A percentile compares a stretch with the other conserved stretches of the same genome.
Conservation (phyloP, 176 grass and related monocot species). For the barley (Hordeum vulgare) region DNA sequence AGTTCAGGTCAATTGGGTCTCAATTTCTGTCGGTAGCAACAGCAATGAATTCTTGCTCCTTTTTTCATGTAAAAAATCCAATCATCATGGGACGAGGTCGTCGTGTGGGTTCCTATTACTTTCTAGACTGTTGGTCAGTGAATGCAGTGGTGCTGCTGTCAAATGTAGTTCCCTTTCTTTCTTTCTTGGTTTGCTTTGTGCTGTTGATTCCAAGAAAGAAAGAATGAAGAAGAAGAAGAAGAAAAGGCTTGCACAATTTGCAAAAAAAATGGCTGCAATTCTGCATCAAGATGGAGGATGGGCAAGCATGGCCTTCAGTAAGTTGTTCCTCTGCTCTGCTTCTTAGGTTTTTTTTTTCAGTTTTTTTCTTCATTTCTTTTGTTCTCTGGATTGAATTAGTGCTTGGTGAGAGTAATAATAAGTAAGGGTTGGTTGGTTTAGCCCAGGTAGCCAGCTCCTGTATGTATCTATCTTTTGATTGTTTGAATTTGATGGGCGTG, state of each 20-base stretch:
- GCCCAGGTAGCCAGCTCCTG: constrained; percentile 7
- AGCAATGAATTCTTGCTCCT: not conserved
- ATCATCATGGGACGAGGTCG: not conserved
- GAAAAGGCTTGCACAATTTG: not conserved
- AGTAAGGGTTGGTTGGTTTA: constrained; percentile 5
- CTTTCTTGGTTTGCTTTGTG: not conserved
- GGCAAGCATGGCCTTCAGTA: not conserved
- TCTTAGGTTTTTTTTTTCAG: not conserved
- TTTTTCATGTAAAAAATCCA: not conserved
- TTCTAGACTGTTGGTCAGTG: not conserved
- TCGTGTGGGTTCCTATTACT: not conserved
- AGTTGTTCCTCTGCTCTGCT: constrained; percentile 4
- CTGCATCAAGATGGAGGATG: not conserved
- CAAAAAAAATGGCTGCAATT: not conserved
- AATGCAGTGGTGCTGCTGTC: not conserved
- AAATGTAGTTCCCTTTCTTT: not conserved
- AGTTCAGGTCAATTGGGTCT: not conserved
- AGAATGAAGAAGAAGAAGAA: too few relatives aligned
- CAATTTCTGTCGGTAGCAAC: not conserved
- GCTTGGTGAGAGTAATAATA: constrained; percentile 5
- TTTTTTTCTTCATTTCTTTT: not conserved
- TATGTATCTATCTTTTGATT: not conserved
- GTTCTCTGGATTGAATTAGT: constrained; percentile 36
- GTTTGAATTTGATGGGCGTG: constrained; percentile 13
- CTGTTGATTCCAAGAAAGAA: not conserved